These are phyloP conservation scores for Camelina sativa DNA, from an alignment of 345 rosid genomes.

Conservation along the genomic window DNA sequence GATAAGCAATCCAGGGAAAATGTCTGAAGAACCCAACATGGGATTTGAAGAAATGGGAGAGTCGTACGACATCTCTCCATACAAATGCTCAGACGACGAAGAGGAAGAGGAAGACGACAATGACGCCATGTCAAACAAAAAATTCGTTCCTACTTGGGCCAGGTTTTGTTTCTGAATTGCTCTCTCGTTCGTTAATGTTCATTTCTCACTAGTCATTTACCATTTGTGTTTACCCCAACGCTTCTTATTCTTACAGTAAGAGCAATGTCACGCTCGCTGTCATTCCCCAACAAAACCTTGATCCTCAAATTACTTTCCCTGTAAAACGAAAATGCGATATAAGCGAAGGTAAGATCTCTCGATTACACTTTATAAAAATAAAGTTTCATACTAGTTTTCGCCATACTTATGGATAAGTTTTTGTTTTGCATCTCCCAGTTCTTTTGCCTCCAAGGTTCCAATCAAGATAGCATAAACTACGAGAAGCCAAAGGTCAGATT, in stretches of 20 bases:
- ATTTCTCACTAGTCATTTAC: conserved; percentile 14
- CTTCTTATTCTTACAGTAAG: conserved; percentile 57
- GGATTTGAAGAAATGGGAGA: conserved; percentile 45
- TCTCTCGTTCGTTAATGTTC: conserved; percentile 19
- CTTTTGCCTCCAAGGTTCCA: conserved; percentile 40
- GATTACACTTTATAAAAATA: not conserved
- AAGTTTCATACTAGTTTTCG: not conserved
- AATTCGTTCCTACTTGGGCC: conserved; percentile 87
- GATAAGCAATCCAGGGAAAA: conserved; percentile 34
- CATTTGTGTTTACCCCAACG: conserved; percentile 25
- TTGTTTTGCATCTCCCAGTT: conserved; percentile 29
- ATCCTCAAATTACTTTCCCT: conserved; percentile 58
- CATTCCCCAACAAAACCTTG: conserved; percentile 54
- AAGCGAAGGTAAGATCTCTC: conserved; percentile 58
- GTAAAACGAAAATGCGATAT: conserved; percentile 56
- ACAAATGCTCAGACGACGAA: conserved; percentile 87
- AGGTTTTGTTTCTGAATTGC: conserved; percentile 51
- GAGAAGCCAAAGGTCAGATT: conserved; percentile 24
- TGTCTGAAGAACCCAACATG: conserved; percentile 32
- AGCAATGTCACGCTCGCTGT: conserved; percentile 47
- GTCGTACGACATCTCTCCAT: conserved; percentile 91
- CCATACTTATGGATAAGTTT: conserved; percentile 5
- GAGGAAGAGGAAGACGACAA: conserved; percentile 73
- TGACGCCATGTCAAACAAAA: conserved; percentile 52
- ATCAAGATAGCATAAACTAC: conserved; percentile 9